Evolutionary conservation across 2,329 filamentous ascomycete species (phyloP).

Genomic region (Phaeosphaeria sp.): DNA sequence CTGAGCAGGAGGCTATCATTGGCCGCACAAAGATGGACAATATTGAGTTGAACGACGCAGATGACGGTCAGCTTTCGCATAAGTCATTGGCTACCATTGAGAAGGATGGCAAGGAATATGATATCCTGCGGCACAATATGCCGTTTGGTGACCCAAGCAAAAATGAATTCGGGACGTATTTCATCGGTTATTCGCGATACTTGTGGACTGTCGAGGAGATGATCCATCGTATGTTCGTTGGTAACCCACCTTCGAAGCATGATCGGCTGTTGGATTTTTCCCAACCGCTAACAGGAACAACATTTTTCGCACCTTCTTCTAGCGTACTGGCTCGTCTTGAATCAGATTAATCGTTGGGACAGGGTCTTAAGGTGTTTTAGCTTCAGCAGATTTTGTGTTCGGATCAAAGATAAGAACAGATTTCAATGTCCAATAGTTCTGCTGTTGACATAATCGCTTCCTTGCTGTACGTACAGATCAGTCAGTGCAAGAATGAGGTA

Average conservation of each 20-base stretch:
- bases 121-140: background rate
- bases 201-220: background rate
- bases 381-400: background rate
- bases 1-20: background rate
- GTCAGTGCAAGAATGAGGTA: too few relatives aligned
- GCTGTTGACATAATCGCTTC: too few relatives aligned
- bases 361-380: background rate
- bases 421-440: too few relatives aligned
- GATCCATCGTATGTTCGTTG: background rate
- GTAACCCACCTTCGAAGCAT: background rate
- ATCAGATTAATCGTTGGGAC: background rate
- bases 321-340: background rate
- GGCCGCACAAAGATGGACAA: background rate
- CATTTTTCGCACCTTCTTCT: background rate
- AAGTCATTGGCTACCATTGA: background rate
- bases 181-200: background rate
- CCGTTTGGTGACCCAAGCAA: background rate
- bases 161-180: background rate
- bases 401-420: too few relatives aligned
- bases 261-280: background rate
- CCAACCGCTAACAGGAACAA: background rate
- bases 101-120: background rate
- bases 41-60: background rate
- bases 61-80: background rate
- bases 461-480: too few relatives aligned